These are phyloP conservation scores for Mrakia blollopis DNA, from an alignment of 768 basidiomycete genomes.

Conservation along the genomic window DNA sequence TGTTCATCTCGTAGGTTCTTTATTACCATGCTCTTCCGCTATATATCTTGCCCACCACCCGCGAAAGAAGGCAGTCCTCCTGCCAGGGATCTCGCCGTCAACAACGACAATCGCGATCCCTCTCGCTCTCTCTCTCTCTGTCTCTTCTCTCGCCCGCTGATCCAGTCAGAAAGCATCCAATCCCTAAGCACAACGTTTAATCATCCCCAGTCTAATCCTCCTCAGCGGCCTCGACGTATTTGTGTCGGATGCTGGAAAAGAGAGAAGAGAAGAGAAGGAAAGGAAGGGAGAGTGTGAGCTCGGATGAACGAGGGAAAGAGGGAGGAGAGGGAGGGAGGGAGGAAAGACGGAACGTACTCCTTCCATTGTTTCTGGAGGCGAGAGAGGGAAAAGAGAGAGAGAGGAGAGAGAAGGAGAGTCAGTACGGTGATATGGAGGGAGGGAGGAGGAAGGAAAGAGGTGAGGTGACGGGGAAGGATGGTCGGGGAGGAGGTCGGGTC, in stretches of 20 bases:
- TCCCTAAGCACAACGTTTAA: neutral
- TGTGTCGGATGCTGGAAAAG: conserved; percentile 26
- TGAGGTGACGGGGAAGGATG: neutral
- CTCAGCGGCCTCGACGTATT: conserved; percentile 16
- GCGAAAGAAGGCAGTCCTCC: neutral
- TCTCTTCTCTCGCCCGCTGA: neutral
- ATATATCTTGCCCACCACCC: neutral
- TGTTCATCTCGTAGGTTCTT: neutral
- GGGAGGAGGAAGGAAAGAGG: neutral
- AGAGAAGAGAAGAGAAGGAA: neutral
- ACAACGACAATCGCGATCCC: neutral
- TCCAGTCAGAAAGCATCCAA: neutral
- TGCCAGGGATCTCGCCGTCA: neutral
- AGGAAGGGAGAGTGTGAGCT: neutral
- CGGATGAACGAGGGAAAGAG: neutral
- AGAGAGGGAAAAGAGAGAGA: too few species aligned
- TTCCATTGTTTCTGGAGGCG: conserved; percentile 18
- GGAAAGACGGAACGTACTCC: conserved; percentile 14
- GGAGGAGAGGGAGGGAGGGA: neutral
- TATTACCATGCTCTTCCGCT: neutral
- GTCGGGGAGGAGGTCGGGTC: neutral
- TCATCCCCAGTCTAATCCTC: conserved; percentile 11
- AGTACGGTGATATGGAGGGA: neutral
- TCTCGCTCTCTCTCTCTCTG: neutral
- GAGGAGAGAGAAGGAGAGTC: neutral